Evolutionary conservation across 805 yeast species (phyloP), one percentile per base, ranked within the genome.

Genomic region (Yueomyces sinensis): DNA sequence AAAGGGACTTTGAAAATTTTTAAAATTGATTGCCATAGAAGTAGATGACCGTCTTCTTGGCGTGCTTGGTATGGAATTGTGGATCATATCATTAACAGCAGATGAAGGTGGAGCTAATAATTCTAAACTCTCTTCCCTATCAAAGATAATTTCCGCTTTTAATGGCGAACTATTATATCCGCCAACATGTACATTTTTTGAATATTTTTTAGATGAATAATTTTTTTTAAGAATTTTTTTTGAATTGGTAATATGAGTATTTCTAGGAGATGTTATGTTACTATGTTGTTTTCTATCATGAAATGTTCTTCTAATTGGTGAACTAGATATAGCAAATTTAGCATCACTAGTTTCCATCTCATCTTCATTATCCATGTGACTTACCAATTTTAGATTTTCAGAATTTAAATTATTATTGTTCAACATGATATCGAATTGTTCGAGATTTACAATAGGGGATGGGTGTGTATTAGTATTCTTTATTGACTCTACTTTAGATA

Each of bases 401-500:
- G n/a, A n/a, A n/a, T n/a, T n/a, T n/a, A n/a, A n/a, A n/a, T n/a
- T n/a, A n/a, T n/a, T n/a, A n/a, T n/a, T n/a, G n/a, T n/a, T n/a
- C n/a, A n/a, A n/a, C n/a, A n/a, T n/a, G 24, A 7, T 22, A 22
- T 7, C 7, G 11, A 22, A 11, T n/a, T 7, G 1, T n/a, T 25
- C 15, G 7, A 9, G 13, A 5, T 9, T 11, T 5, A 25, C 15
- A 5, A 13, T n/a, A 25, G 13, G 6, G 15, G 28, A 11, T 5
- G 28, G 28, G 24, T 20, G 24, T 20, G 24, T 11, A 7, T 7
- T 20, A 7, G 7, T 20, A 7, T 20, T 20, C 24, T 37, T 41
- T 11, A 44, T 38, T 4, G 47, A 44, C 4, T 51, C 45, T 2
- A 54, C 55, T 40, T 50, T 52, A 27, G 54, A 43, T 19, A 56